Evolutionary conservation across 2,329 filamentous ascomycete genomes (phyloP), one percentile per base, ranked within the genome.

Genomic region (Calonectria multiphialidica): DNA sequence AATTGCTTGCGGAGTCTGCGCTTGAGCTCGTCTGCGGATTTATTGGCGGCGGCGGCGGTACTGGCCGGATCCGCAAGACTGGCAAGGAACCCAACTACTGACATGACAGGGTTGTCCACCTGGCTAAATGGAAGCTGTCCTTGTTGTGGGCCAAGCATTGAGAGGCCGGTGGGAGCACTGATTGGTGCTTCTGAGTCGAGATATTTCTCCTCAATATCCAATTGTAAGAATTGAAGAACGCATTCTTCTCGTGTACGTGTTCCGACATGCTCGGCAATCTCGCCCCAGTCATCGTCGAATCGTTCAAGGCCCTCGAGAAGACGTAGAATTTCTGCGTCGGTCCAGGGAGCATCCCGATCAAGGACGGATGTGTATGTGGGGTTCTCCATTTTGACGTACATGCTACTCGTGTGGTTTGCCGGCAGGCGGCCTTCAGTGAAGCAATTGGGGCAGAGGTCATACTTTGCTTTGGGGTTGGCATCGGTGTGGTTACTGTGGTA

Each of bases 201-300:
- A 81, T 98, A 99, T 83, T 98, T 97, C 86, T 98, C 96, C 83
- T 98, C 97, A 74, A 99, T 99, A 77, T 98, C 96, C 42, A 99
- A 88, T 81, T 98, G 95, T 75, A 99, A 84, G 87, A 99, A 99
- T 82, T 98, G 97, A 78, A 98, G 89, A 18, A 98, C 96, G 82
- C 97, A 99, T 85, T 99, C 96, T 83, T 99, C 97, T 66, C 95
- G 90, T 2, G 95, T 98, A 72, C 96, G 93, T 3, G 95, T 97
- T 61, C 94, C 94, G 50, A 99, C 97, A 80, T 98, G 94, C 74
- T 96, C 95, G 1, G 97, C 93, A 76, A 99, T 96, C 79, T 95
- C 92, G 70, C 94, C 93, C 97, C 97, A 99, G 84, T 98, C 95
- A 73, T 98, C 96, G 76, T 98, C 96, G 79, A 96, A 98, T 78